Evolutionary conservation across 768 basidiomycete species (phyloP).

Genomic region (Mycena chlorophos): DNA sequence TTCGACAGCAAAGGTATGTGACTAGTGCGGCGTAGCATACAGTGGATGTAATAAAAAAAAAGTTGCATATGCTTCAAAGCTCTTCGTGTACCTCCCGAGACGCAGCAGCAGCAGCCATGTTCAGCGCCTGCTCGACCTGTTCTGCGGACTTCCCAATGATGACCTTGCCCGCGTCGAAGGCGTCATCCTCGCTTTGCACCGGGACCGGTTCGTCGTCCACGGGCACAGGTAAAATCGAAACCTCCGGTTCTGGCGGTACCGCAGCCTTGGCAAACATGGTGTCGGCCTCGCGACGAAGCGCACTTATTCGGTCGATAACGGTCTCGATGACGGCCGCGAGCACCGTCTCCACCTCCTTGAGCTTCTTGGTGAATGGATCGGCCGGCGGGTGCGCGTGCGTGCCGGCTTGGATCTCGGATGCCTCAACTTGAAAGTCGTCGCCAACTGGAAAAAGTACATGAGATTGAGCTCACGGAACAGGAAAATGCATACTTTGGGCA

Average conservation of each 20-base stretch:
- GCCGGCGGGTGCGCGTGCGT: constrained; percentile 41
- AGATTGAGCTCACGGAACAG: background rate
- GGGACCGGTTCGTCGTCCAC: background rate
- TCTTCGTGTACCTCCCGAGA: constrained; percentile 17
- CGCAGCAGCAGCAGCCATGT: constrained; percentile 20
- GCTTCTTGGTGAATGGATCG: constrained; percentile 34
- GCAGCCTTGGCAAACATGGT: constrained; percentile 3
- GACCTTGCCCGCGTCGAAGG: constrained; percentile 22
- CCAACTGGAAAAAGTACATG: constrained; percentile 6
- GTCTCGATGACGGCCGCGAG: constrained; percentile 1
- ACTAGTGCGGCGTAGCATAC: no score
- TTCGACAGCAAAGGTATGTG: no score
- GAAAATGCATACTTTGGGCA: constrained; percentile 35
- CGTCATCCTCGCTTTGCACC: background rate
- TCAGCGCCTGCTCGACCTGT: constrained; percentile 46
- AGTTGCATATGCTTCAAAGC: no score
- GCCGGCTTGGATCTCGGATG: constrained; percentile 44
- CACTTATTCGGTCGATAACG: background rate
- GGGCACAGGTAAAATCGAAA: constrained; percentile 27
- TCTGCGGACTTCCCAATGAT: constrained; percentile 44
- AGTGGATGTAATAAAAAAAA: no score
- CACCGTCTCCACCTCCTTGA: constrained; percentile 2
- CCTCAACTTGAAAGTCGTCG: constrained; percentile 14
- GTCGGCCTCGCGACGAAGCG: constrained; percentile 4
- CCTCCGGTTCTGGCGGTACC: constrained; percentile 10